These are phyloP conservation scores for Glarea lozoyensis DNA, from an alignment of 495 filamentous ascomycete species.

Conservation along the genomic window DNA sequence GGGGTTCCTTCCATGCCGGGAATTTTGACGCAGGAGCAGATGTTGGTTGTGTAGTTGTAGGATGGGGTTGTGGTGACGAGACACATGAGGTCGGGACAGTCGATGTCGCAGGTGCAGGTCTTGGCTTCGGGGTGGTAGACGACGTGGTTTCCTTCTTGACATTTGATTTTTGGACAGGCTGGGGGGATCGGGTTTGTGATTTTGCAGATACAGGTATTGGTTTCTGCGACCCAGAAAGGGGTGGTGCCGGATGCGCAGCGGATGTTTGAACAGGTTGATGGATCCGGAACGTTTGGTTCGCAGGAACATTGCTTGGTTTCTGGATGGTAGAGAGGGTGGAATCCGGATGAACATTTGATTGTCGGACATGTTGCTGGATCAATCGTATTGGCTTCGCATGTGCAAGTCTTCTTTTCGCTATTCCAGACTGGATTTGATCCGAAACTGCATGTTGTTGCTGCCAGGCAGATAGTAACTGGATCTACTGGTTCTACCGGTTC, in stretches of 20 bases:
- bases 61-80: neutral
- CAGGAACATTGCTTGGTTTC: neutral
- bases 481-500: too few relatives aligned
- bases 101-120: neutral
- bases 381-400: neutral
- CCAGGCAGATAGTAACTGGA: too few relatives aligned
- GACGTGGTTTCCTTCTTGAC: neutral
- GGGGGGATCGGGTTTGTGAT: neutral
- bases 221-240: neutral
- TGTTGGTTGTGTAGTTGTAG: neutral
- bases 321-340: neutral
- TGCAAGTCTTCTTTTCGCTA: neutral
- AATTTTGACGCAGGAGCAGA: neutral
- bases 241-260: neutral
- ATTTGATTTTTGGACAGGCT: neutral
- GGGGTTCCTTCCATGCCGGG: neutral
- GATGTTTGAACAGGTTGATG: neutral
- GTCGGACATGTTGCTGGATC: slow-evolving; percentile 1
- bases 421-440: neutral
- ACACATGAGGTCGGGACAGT: neutral
- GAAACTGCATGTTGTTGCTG: neutral
- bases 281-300: neutral
- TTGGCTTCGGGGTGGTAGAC: neutral
- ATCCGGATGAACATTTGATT: neutral
- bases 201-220: neutral